Conservation (phyloP, 2,329 filamentous ascomycete species). For the Parascedosporium putredinis region DNA sequence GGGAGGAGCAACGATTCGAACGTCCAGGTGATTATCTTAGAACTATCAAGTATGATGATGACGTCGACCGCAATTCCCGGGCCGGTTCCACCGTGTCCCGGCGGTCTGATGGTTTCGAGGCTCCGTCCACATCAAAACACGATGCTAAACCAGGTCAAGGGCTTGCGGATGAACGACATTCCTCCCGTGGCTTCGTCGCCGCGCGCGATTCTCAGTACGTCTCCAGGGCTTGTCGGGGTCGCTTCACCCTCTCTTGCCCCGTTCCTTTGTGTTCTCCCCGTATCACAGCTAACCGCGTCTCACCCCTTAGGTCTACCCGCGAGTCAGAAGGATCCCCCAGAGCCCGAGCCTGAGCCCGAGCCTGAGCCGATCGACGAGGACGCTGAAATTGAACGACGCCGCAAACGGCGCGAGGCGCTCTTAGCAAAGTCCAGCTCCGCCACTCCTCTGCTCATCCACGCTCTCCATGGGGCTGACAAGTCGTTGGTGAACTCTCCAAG, state of each 20-base stretch:
- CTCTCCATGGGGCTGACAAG: constrained; percentile 54
- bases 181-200: not conserved
- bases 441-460: constrained; percentile 65
- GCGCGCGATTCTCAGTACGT: constrained; percentile 9
- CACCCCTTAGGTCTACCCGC: constrained; percentile 10
- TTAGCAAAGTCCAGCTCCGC: constrained; percentile 70
- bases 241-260: not conserved
- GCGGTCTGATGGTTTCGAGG: constrained; percentile 21
- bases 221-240: too few relatives aligned
- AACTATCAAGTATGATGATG: constrained; percentile 31
- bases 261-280: not conserved
- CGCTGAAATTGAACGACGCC: constrained; percentile 73
- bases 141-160: constrained; percentile 60
- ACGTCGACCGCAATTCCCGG: constrained; percentile 36
- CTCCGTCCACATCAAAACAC: constrained; percentile 47
- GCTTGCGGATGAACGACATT: constrained; percentile 5
- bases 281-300: not conserved
- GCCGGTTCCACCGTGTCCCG: constrained; percentile 6
- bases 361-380: constrained; percentile 59
- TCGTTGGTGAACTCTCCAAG: constrained; percentile 39
- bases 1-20: constrained; percentile 18
- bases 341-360: constrained; percentile 18
- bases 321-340: not conserved
- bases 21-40: constrained; percentile 13
- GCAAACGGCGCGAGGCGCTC: constrained; percentile 74